Conservation (phyloP, 345 rosid species). For the Heritiera fomes region DNA sequence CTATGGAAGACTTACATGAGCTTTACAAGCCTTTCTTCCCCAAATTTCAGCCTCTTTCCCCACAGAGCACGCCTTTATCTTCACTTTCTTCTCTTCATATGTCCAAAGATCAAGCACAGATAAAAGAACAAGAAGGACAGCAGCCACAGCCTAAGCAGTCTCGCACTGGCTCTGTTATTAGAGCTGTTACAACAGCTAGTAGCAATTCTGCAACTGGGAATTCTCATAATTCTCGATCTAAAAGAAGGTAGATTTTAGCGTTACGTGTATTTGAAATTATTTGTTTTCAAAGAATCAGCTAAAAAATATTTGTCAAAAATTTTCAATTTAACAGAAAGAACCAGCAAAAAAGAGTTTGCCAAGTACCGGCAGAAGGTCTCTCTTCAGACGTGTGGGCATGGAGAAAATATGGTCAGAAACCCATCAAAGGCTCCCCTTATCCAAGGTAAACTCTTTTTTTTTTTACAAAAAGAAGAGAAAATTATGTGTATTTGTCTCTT, state of each 20-base stretch:
- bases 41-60: conserved; percentile 39
- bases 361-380: conserved; percentile 84
- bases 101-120: conserved; percentile 29
- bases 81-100: conserved; percentile 42
- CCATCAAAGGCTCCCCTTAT: conserved; percentile 98
- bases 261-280: not conserved
- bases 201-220: conserved; percentile 40
- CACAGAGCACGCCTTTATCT: conserved; percentile 33
- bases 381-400: conserved; percentile 98
- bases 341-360: conserved; percentile 81
- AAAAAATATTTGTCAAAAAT: not conserved
- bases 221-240: conserved; percentile 69
- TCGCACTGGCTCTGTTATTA: conserved; percentile 27
- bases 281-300: not conserved
- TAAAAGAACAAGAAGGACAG: conserved; percentile 21
- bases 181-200: conserved; percentile 24
- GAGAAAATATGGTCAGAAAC: conserved; percentile 99
- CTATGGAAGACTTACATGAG: conserved; percentile 62
- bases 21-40: conserved; percentile 71
- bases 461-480: not conserved
- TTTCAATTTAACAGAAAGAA: conserved; percentile 58
- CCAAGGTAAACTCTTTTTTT: conserved; percentile 54
- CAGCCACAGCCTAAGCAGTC: conserved; percentile 38
- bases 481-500: not conserved
- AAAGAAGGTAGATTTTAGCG: conserved; percentile 60